These are phyloP conservation scores for Bipolaris sorokiniana DNA, from an alignment of 2,329 filamentous ascomycete species.

Conservation along the genomic window DNA sequence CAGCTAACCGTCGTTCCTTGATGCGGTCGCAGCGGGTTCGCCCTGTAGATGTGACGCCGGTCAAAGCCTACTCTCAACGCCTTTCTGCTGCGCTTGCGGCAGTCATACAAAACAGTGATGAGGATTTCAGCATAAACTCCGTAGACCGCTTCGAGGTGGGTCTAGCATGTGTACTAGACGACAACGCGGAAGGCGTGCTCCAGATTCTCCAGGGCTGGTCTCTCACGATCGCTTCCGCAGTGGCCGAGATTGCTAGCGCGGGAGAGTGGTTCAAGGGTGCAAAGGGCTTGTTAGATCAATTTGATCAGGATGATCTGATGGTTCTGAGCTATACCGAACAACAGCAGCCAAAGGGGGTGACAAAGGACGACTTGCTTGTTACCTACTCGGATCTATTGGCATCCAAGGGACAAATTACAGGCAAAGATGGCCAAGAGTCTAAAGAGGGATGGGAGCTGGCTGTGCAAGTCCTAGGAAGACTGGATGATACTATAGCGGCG, in stretches of 20 bases:
- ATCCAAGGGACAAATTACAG: constrained; percentile 52
- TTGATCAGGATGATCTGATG: constrained; percentile 85
- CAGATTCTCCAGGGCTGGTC: constrained; percentile 80
- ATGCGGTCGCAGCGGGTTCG: constrained; percentile 51
- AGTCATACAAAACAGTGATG: constrained; percentile 69
- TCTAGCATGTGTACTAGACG: constrained; percentile 81
- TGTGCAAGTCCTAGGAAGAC: constrained; percentile 78
- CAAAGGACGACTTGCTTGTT: constrained; percentile 79
- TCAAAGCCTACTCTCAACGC: constrained; percentile 74
- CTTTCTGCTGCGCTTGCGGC: constrained; percentile 72
- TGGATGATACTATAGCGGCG: constrained; percentile 74
- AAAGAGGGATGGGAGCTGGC: constrained; percentile 87
- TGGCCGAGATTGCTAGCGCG: constrained; percentile 82
- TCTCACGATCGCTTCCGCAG: constrained; percentile 74
- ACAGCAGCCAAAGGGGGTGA: constrained; percentile 53
- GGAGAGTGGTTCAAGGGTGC: constrained; percentile 76
- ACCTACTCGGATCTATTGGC: constrained; percentile 74
- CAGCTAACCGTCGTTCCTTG: constrained; percentile 53
- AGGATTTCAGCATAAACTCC: constrained; percentile 74
- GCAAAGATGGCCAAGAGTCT: constrained; percentile 37
- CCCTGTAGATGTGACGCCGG: constrained; percentile 59
- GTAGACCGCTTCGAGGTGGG: constrained; percentile 79
- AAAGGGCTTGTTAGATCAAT: constrained; percentile 64
- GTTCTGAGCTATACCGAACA: constrained; percentile 68
- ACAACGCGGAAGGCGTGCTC: constrained; percentile 77